Conservation (phyloP, 1,284 basidiomycete genomes). For the Ganoderma meredithae region DNA sequence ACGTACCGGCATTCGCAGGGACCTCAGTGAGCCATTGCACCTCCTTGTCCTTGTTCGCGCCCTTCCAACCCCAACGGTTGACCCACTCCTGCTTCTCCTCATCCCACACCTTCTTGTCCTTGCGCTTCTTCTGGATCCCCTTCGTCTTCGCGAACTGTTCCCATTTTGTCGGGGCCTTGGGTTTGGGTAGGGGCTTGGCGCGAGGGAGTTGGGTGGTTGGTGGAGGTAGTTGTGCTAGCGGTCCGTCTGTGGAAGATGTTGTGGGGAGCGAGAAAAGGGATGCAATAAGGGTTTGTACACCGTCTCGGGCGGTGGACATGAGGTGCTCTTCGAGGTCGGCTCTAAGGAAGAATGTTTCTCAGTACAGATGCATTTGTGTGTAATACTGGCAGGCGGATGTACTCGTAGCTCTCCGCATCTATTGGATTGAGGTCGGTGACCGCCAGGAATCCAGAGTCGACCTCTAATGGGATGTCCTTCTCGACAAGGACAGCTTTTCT, state of each 20-base stretch:
- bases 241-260: conserved; percentile 80
- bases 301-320: conserved; percentile 83
- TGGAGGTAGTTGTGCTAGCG: conserved; percentile 83
- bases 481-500: conserved; percentile 77
- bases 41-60: conserved; percentile 91
- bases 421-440: conserved; percentile 91
- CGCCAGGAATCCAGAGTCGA: conserved; percentile 86
- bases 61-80: conserved; percentile 89
- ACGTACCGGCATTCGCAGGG: conserved; percentile 83
- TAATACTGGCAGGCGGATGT: conserved; percentile 36
- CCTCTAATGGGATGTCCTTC: conserved; percentile 82
- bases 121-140: conserved; percentile 87
- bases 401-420: conserved; percentile 83
- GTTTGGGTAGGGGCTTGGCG: conserved; percentile 92
- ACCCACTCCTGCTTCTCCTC: conserved; percentile 96
- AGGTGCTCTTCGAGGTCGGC: conserved; percentile 85
- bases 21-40: conserved; percentile 95
- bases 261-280: conserved; percentile 88
- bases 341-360: conserved; percentile 45
- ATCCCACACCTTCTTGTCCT: conserved; percentile 91
- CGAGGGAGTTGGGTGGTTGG: conserved; percentile 84
- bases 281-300: conserved; percentile 84
- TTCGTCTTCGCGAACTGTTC: conserved; percentile 94
- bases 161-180: conserved; percentile 96
- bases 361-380: neutral